These are phyloP conservation scores for Thraustotheca clavata DNA, from an alignment of 352 stramenopile genomes.

Conservation along the genomic window DNA sequence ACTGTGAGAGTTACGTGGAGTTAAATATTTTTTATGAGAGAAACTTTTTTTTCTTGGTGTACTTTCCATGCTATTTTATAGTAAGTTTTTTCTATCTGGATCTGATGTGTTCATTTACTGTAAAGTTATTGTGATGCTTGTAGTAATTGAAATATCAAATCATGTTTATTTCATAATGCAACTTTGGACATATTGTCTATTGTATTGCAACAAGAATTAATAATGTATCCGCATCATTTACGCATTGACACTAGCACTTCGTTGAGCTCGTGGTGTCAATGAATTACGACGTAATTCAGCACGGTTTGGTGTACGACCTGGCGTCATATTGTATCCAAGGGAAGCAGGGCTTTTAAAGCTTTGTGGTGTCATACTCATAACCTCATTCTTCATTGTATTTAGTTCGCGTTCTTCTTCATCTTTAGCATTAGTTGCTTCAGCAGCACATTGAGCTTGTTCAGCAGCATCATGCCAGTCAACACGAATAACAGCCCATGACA, in stretches of 20 bases:
- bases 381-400: constrained; percentile 12
- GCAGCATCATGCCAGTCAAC: constrained; percentile 39
- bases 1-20: too few species aligned
- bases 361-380: not conserved
- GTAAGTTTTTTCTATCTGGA: too few species aligned
- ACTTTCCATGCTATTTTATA: too few species aligned
- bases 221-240: not conserved
- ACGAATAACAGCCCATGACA: constrained; percentile 35
- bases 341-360: constrained; percentile 12
- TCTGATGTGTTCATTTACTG: too few species aligned
- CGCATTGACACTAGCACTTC: constrained; percentile 1
- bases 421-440: constrained; percentile 26
- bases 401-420: constrained; percentile 26
- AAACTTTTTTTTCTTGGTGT: too few species aligned
- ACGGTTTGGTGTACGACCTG: constrained; percentile 8
- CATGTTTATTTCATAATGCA: too few species aligned
- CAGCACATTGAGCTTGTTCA: constrained; percentile 27
- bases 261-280: constrained; percentile 1
- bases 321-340: not conserved
- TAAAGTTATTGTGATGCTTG: too few species aligned
- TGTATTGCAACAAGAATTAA: too few species aligned
- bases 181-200: too few species aligned
- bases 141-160: too few species aligned
- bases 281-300: not conserved
- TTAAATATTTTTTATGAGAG: too few species aligned